A percentile compares a stretch with the other conserved stretches of the same genome.
Evolutionary conservation across 345 rosid genomes (phyloP).

Genomic region (Populus pruinosa): DNA sequence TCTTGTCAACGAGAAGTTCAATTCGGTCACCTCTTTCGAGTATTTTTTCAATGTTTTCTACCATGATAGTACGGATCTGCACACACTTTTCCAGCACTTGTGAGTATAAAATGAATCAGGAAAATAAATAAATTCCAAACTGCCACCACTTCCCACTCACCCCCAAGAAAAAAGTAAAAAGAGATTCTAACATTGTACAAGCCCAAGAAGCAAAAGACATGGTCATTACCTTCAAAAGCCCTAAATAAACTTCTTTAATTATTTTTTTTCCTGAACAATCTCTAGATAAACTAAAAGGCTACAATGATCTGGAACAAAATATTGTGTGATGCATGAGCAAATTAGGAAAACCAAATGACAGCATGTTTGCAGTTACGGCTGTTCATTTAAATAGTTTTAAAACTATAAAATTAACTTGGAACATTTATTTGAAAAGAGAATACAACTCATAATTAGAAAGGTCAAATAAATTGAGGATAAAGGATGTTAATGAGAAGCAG

Average conservation of each 20-base stretch:
- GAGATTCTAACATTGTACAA: background rate
- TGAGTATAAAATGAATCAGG: conserved; percentile 5
- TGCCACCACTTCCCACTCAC: background rate
- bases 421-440: background rate
- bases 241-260: background rate
- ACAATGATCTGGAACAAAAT: background rate
- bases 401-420: background rate
- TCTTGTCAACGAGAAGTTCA: conserved; percentile 94
- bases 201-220: background rate
- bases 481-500: background rate
- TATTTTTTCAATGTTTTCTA: conserved; percentile 93
- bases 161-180: background rate
- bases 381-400: background rate
- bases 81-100: background rate
- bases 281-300: background rate
- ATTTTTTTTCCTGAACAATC: background rate
- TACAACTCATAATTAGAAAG: background rate
- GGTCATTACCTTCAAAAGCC: background rate
- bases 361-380: background rate
- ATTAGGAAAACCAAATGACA: background rate
- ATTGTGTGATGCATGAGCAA: background rate
- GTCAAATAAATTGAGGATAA: background rate
- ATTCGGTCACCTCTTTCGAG: conserved; percentile 94
- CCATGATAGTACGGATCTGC: conserved; percentile 92
- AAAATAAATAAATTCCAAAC: background rate